phyloP scores from a whole-genome alignment of 2,329 filamentous ascomycete species.

The Aspergillus tubingensis region DNA sequence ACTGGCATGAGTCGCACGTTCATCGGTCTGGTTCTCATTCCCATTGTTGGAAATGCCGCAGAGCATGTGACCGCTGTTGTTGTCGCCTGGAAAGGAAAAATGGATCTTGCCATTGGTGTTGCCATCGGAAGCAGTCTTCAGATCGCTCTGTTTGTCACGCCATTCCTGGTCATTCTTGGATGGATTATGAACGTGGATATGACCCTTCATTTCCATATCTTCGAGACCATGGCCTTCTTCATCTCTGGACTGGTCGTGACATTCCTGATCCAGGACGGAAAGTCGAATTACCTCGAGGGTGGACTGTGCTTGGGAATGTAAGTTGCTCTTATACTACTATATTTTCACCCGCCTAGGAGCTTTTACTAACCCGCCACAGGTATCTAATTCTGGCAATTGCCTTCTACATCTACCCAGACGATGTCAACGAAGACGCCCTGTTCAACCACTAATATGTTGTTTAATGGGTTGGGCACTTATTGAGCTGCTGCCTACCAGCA shows the following conservation, averaged over 20 bases:
- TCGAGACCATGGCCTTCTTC: slow-evolving; percentile 77
- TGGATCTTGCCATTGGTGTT: slow-evolving; percentile 70
- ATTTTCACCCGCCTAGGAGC: slow-evolving; percentile 1
- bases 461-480: neutral
- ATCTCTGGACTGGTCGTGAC: slow-evolving; percentile 73
- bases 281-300: slow-evolving; percentile 81
- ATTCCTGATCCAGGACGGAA: slow-evolving; percentile 75
- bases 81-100: slow-evolving; percentile 73
- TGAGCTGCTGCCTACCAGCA: neutral
- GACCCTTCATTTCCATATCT: slow-evolving; percentile 79
- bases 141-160: slow-evolving; percentile 79
- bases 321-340: slow-evolving; percentile 24
- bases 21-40: slow-evolving; percentile 77
- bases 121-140: slow-evolving; percentile 81
- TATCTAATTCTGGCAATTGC: slow-evolving; percentile 51
- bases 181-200: slow-evolving; percentile 74
- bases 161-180: slow-evolving; percentile 75
- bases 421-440: slow-evolving; percentile 25
- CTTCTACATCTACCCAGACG: slow-evolving; percentile 53
- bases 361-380: slow-evolving; percentile 24
- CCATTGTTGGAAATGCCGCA: slow-evolving; percentile 80
- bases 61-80: slow-evolving; percentile 82
- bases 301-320: slow-evolving; percentile 66
- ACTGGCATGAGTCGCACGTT: slow-evolving; percentile 77
- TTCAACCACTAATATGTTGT: slow-evolving; percentile 11